These are phyloP conservation scores for Crithidia brevicula DNA, from an alignment of 208 protist genomes.

Conservation along the genomic window DNA sequence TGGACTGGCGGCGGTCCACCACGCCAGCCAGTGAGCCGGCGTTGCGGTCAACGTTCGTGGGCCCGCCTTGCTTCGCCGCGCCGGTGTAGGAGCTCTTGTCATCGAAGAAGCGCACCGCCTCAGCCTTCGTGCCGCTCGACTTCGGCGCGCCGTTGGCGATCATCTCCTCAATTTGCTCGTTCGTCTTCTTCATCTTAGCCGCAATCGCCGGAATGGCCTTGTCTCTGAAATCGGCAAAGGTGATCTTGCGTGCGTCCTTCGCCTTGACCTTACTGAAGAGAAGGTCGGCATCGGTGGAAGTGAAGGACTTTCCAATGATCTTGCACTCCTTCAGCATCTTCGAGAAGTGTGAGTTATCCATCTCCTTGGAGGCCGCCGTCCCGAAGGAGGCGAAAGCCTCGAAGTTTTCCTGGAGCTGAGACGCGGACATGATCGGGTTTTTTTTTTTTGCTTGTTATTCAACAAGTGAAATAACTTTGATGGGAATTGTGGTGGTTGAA, in stretches of 20 bases:
- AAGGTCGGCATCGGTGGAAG: slow-evolving; percentile 87
- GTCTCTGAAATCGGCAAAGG: slow-evolving; percentile 64
- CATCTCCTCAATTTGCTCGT: slow-evolving; percentile 65
- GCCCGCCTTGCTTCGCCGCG: slow-evolving; percentile 88
- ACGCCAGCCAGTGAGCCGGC: slow-evolving; percentile 80
- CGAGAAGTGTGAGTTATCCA: slow-evolving; percentile 92
- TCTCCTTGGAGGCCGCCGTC: slow-evolving; percentile 80
- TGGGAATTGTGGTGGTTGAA: no score
- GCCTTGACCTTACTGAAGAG: slow-evolving; percentile 93
- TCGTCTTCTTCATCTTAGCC: slow-evolving; percentile 83
- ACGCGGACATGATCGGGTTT: slow-evolving; percentile 37
- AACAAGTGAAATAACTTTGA: neutral
- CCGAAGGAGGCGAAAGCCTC: slow-evolving; percentile 91
- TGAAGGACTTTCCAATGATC: slow-evolving; percentile 91
- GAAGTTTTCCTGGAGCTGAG: slow-evolving; percentile 59
- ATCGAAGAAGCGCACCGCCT: slow-evolving; percentile 90
- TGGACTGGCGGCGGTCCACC: slow-evolving; percentile 79
- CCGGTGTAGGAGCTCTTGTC: slow-evolving; percentile 93
- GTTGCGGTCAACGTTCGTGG: slow-evolving; percentile 92
- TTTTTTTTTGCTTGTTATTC: no score
- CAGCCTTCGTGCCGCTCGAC: slow-evolving; percentile 81
- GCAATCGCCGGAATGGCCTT: slow-evolving; percentile 87
- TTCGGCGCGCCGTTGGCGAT: slow-evolving; percentile 53
- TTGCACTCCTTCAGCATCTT: slow-evolving; percentile 93
- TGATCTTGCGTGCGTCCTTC: slow-evolving; percentile 89